These are phyloP conservation scores for Aspergillus cavernicola DNA, from an alignment of 495 filamentous ascomycete species.

Conservation along the genomic window DNA sequence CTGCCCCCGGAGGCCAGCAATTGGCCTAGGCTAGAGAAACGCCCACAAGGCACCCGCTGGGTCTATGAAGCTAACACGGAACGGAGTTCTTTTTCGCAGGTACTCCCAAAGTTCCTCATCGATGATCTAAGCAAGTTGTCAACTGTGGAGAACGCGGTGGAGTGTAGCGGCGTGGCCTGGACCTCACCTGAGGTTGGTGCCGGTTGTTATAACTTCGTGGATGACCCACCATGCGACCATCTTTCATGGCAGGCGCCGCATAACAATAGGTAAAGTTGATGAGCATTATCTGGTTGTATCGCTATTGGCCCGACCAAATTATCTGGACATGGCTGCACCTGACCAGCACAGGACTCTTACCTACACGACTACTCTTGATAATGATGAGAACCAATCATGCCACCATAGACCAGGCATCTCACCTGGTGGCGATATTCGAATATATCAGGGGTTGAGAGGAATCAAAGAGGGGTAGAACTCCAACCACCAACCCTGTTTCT, in stretches of 20 bases:
- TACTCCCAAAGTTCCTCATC: background rate
- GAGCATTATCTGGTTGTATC: no score
- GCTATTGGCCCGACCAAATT: no score
- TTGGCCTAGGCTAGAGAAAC: background rate
- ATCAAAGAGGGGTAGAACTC: no score
- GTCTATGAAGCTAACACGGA: background rate
- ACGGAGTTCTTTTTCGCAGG: slow-evolving; percentile 9
- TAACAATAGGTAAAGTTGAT: no score
- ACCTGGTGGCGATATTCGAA: slow-evolving; percentile 5
- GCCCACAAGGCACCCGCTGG: background rate
- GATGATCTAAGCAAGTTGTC: background rate
- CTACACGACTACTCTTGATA: background rate
- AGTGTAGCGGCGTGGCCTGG: background rate
- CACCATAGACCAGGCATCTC: background rate
- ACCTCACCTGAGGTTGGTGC: background rate
- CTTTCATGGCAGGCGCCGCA: background rate
- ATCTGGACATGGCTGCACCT: no score
- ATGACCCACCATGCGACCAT: background rate
- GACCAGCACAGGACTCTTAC: no score
- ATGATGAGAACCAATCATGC: slow-evolving; percentile 7
- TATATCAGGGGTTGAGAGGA: background rate
- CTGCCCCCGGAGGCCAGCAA: background rate
- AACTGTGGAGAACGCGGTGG: slow-evolving; percentile 2
- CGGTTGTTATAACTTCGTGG: background rate
- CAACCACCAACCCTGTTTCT: background rate